phyloP scores from a whole-genome alignment of 2,329 filamentous ascomycete species.

The Zopfia rhizophila region DNA sequence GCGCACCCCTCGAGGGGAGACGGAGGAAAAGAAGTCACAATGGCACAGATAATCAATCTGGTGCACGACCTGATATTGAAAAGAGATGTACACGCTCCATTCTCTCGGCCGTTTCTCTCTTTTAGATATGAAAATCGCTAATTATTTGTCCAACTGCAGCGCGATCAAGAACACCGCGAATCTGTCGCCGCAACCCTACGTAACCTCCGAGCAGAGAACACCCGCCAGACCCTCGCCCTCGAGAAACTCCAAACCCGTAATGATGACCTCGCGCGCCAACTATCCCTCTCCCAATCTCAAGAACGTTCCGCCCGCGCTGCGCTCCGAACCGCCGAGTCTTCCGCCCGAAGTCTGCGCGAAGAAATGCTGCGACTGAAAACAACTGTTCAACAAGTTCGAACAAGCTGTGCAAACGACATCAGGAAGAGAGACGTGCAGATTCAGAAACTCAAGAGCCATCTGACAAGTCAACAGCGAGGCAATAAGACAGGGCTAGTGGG shows the following conservation, averaged over 20 bases:
- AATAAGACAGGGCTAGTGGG: constrained; percentile 58
- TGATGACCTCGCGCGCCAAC: constrained; percentile 66
- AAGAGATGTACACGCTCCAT: constrained; percentile 74
- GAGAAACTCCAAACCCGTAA: constrained; percentile 65
- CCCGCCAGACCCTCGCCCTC: constrained; percentile 77
- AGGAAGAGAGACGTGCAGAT: constrained; percentile 91
- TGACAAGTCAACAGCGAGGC: constrained; percentile 70
- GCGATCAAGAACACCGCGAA: constrained; percentile 90
- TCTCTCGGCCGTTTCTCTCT: not conserved
- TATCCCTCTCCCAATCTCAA: constrained; percentile 72
- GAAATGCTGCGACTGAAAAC: constrained; percentile 83
- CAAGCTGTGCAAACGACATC: constrained; percentile 89
- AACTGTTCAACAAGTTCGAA: constrained; percentile 82
- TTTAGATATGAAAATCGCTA: not conserved
- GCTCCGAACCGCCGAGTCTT: constrained; percentile 77
- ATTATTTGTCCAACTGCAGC: constrained; percentile 60
- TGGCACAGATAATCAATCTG: constrained; percentile 89
- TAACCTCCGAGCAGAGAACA: constrained; percentile 76
- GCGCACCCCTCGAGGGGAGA: constrained; percentile 73
- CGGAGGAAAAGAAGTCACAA: constrained; percentile 72
- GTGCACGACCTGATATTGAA: constrained; percentile 93
- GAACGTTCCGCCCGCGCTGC: constrained; percentile 76
- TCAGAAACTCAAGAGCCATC: constrained; percentile 86
- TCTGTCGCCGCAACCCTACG: constrained; percentile 82
- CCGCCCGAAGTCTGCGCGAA: constrained; percentile 81